Evolutionary conservation across 352 stramenopile species (phyloP), one percentile per base, ranked within the genome.

Genomic region (Pythium rhizo-oryzae): DNA sequence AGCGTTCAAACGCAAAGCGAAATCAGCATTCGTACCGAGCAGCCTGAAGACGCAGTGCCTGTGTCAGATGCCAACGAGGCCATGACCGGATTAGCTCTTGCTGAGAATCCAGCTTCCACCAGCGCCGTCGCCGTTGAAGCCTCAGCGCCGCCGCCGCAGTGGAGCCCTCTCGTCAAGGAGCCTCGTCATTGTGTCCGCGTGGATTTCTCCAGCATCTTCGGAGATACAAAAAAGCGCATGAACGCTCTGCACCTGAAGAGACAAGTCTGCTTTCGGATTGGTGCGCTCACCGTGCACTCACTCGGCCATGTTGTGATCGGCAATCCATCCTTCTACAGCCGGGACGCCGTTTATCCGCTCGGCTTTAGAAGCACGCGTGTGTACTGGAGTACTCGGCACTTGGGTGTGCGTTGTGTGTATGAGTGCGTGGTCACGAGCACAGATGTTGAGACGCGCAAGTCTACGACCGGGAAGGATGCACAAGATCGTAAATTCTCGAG

Each of bases 281-380:
- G 90, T 12, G 80, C 89, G 1, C 75, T 96, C 8, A 94, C 85
- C 2, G 83, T 96, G 16, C 89, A 96, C 56, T 91, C 83, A 19
- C 66, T 97, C 9, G 90, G 89, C 0, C 77, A 91, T 58, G 78
- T 96, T 21, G 89, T 94, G 67, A 74, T 96, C 59, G 80, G 80
- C 46, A 87, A 91, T 46, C 73, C 84, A 23, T 82, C 82, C 33
- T 99, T 98, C 67, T 92, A 98, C 69, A 89, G 79, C 18, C 75
- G 85, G 51, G 80, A 94, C 33, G 82, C 89, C 7, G 92, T 99
- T 19, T 98, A 85, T 46, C 94, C 96, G 9, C 52, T 93, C 11
- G 93, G 94, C 0, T 99, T 91, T 65, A 85, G 90, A 15, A 96
- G 93, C 35, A 97, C 92, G 8, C 81, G 96, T 28, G 98, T 98